A percentile compares a stretch with the other conserved stretches of the same genome.
Evolutionary conservation across 257 asterid species (phyloP).

Genomic region (Mentha longifolia): DNA sequence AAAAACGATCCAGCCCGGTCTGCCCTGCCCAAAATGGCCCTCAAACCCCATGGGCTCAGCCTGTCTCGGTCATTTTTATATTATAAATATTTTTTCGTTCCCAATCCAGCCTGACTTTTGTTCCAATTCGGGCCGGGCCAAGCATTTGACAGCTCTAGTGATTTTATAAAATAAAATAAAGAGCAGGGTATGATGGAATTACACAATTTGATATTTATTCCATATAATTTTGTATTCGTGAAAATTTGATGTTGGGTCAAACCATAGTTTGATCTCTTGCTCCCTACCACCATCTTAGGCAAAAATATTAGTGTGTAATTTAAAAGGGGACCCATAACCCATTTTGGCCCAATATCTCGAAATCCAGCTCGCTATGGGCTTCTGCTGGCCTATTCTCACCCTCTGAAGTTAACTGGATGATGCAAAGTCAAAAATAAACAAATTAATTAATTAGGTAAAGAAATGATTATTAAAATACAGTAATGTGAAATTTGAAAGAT

Average conservation of each 20-base stretch:
- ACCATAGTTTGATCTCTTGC: constrained; percentile 24
- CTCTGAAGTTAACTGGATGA: background rate
- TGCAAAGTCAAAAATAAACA: background rate
- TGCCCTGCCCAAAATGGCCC: no score
- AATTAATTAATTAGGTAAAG: no score
- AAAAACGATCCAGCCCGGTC: no score
- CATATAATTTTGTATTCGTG: constrained; percentile 26
- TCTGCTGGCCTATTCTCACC: background rate
- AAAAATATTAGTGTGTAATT: constrained; percentile 14
- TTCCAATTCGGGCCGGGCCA: no score
- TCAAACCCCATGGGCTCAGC: no score
- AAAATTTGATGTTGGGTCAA: constrained; percentile 25
- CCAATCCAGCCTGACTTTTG: no score
- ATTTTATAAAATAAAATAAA: no score
- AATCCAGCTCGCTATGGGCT: constrained; percentile 27
- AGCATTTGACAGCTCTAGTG: no score
- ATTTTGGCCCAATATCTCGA: constrained; percentile 15
- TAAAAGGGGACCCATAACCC: constrained; percentile 13
- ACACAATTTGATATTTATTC: constrained; percentile 24
- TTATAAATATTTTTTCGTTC: no score
- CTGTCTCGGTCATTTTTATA: no score
- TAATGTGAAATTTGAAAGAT: background rate
- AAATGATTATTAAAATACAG: background rate
- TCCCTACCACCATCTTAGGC: constrained; percentile 27
- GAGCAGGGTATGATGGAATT: constrained; percentile 3